Conservation (phyloP, 495 filamentous ascomycete genomes). For the Cairneyella variabilis region DNA sequence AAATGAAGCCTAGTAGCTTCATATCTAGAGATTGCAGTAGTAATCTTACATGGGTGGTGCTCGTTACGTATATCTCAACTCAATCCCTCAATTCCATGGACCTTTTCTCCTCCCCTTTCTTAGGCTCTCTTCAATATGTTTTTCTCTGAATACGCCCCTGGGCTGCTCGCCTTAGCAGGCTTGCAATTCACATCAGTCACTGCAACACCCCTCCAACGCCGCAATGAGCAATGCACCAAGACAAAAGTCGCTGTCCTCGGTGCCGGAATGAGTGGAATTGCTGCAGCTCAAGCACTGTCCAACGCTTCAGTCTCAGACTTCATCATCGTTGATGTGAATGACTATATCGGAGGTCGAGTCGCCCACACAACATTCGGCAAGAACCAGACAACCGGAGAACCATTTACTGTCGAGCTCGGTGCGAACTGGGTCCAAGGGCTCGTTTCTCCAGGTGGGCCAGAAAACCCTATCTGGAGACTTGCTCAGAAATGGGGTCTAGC, state of each 20-base stretch:
- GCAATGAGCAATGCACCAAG: conserved; percentile 14
- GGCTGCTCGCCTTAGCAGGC: not conserved
- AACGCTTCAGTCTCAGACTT: conserved; percentile 64
- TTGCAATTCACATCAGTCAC: not conserved
- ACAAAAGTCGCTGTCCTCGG: conserved; percentile 48
- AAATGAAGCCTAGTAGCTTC: too few relatives aligned
- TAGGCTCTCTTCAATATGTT: too few relatives aligned
- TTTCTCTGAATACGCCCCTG: too few relatives aligned
- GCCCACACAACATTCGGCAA: conserved; percentile 55
- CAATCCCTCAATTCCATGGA: too few relatives aligned
- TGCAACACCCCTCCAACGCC: not conserved
- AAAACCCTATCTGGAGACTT: conserved; percentile 70
- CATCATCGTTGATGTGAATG: conserved; percentile 63
- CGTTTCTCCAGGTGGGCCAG: conserved; percentile 48
- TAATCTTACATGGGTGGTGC: too few relatives aligned
- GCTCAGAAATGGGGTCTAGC: conserved; percentile 59
- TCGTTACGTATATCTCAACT: too few relatives aligned
- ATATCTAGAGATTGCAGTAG: too few relatives aligned
- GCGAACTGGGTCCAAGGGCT: conserved; percentile 76
- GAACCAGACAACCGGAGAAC: conserved; percentile 38
- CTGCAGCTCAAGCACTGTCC: conserved; percentile 64
- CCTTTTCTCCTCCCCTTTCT: too few relatives aligned
- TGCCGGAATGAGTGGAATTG: conserved; percentile 64
- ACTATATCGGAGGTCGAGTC: conserved; percentile 60
- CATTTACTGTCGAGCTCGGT: conserved; percentile 62